These are phyloP conservation scores for Coleophoma crateriformis DNA, from an alignment of 2,329 filamentous ascomycete species.

Conservation along the genomic window DNA sequence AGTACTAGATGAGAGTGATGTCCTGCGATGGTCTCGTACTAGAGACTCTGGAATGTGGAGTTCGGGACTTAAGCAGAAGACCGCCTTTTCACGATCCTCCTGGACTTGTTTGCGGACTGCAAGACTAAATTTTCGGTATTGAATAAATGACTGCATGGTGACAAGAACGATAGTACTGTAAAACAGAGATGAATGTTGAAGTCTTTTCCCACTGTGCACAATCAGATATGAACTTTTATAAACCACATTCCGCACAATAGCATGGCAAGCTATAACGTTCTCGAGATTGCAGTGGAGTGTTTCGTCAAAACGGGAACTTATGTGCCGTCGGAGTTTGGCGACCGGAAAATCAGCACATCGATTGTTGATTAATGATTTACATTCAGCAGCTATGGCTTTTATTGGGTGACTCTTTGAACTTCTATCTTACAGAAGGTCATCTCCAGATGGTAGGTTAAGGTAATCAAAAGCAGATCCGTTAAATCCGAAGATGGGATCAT, in stretches of 20 bases:
- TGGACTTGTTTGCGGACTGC: background rate
- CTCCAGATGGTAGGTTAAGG: background rate
- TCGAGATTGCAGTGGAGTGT: background rate
- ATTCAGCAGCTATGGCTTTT: too few relatives aligned
- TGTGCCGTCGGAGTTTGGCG: background rate
- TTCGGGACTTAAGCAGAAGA: background rate
- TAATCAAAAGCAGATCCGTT: conserved; percentile 6
- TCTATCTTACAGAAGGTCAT: background rate
- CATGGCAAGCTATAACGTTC: background rate
- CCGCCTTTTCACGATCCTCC: background rate
- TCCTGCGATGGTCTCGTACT: background rate
- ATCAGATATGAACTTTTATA: background rate
- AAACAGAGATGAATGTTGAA: background rate
- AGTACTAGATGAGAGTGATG: background rate
- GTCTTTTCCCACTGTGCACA: background rate
- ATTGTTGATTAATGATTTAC: too few relatives aligned
- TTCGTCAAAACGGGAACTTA: background rate
- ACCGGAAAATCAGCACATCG: background rate
- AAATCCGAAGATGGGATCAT: conserved; percentile 9
- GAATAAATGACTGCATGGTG: conserved; percentile 1
- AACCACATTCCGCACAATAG: too few relatives aligned
- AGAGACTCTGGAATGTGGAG: background rate
- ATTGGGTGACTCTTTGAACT: too few relatives aligned
- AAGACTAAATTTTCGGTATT: background rate
- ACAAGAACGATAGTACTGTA: background rate